Base-by-base conservation (phyloP, 129 eudicot genomes). In the Glebionis coronaria region DNA sequence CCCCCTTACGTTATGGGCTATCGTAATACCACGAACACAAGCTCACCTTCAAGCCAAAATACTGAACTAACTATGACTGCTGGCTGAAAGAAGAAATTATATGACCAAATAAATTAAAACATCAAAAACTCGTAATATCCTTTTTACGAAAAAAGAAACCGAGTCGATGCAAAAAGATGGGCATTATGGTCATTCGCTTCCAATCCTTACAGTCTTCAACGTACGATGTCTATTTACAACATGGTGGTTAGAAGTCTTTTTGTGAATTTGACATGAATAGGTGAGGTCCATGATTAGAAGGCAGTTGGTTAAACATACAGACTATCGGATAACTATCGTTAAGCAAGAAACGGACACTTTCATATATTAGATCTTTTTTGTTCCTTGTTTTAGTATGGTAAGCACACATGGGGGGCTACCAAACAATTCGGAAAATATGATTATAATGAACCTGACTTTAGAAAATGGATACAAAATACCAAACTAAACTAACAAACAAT, bases 401-500 rank as follows among this genome's bases (percentile, higher is more conserved):
- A 35, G 4, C 35, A 62, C 53, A 18, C 67, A 19, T 38, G 51
- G 29, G 29, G 10, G 20, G 7, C 3, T 29, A 28, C 5, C 9
- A 29, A 58, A 15, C 4, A 11, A 10, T 3, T 62, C 14, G 7
- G 16, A 10, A 47, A 21, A 52, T 21, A 49, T 21, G 52, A 50
- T 16, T 18, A 18, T 66, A 7, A 13, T 51, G 35, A 52, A 44
- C 46, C 50, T 7, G 56, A 12, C 44, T 12, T 12, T 27, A 29
- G 31, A 44, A 45, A 19, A 71, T 71, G 75, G 35, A 64, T 54
- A 73, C 29, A 54, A 44, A 59, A 50, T 58, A 75, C 68, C 29
- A 67, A 58, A 58, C 54, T 10, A 59, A 58, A 58, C 61, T 5
- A 75, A 67, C 69, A 73, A 75, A 28, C 79, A 67, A 75, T 67